These are phyloP conservation scores for Moesziomyces antarcticus DNA, from an alignment of 1,284 basidiomycete genomes.

Conservation along the genomic window DNA sequence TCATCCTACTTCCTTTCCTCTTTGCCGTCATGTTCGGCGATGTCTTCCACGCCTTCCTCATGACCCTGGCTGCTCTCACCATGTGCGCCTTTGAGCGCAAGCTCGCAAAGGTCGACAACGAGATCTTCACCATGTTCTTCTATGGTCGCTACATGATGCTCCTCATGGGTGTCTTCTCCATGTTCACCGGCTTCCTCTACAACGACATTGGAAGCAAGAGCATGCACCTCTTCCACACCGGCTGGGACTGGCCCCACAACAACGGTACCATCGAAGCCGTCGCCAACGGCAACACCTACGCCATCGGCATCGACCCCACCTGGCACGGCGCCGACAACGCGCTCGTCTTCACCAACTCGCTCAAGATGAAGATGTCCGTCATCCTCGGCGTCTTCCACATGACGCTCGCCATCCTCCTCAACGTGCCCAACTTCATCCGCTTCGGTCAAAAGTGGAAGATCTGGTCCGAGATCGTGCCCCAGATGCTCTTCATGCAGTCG, in stretches of 20 bases:
- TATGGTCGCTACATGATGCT: constrained; percentile 98
- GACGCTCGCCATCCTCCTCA: constrained; percentile 96
- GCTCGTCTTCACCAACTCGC: constrained; percentile 95
- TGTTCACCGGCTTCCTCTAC: constrained; percentile 95
- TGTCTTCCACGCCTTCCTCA: constrained; percentile 92
- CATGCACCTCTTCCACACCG: constrained; percentile 86
- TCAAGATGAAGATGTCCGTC: constrained; percentile 99
- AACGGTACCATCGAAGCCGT: constrained; percentile 59
- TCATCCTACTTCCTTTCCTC: constrained; percentile 96
- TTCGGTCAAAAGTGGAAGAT: constrained; percentile 88
- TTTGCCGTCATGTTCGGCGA: constrained; percentile 99
- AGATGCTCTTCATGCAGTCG: constrained; percentile 95
- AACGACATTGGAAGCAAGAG: constrained; percentile 99
- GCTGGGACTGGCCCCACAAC: constrained; percentile 81
- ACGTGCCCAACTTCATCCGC: constrained; percentile 92
- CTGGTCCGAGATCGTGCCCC: constrained; percentile 93
- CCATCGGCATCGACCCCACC: constrained; percentile 91
- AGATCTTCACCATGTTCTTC: constrained; percentile 92
- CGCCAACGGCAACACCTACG: constrained; percentile 77
- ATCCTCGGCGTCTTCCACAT: constrained; percentile 97
- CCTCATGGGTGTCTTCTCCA: constrained; percentile 92
- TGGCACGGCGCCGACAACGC: constrained; percentile 96
- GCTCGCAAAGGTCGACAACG: constrained; percentile 80
- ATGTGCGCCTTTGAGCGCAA: constrained; percentile 89
- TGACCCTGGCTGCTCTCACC: constrained; percentile 78